phyloP scores from a whole-genome alignment of 1,139 yeast species.

The Kluyveromyces marxianus region DNA sequence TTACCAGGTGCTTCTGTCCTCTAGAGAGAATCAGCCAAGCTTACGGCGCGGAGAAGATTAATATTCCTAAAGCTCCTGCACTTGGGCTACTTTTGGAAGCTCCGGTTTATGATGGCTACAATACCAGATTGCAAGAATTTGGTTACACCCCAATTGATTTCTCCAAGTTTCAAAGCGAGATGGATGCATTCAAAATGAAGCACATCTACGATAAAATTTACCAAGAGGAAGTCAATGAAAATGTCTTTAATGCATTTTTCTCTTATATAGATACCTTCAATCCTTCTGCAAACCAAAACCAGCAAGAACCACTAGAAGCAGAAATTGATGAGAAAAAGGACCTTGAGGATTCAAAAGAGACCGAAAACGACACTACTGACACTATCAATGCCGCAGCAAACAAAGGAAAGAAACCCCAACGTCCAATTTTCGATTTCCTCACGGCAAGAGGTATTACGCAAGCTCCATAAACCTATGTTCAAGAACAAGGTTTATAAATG shows the following conservation, averaged over 20 bases:
- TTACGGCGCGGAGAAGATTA: slow-evolving; percentile 64
- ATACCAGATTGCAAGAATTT: slow-evolving; percentile 58
- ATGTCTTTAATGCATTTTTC: slow-evolving; percentile 82
- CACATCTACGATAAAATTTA: slow-evolving; percentile 89
- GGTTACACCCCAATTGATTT: slow-evolving; percentile 80
- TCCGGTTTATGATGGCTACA: slow-evolving; percentile 87
- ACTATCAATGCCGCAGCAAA: slow-evolving; percentile 3
- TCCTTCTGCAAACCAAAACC: slow-evolving; percentile 19
- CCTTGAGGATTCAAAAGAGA: not conserved
- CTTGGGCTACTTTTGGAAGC: slow-evolving; percentile 82
- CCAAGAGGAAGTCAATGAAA: slow-evolving; percentile 78
- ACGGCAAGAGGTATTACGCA: slow-evolving; percentile 50
- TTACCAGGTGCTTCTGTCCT: slow-evolving; percentile 83
- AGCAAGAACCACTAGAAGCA: slow-evolving; percentile 13
- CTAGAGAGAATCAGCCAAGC: slow-evolving; percentile 67
- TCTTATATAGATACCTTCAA: slow-evolving; percentile 75
- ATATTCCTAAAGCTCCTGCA: slow-evolving; percentile 97
- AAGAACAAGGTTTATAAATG: too few species aligned
- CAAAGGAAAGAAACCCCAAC: slow-evolving; percentile 21
- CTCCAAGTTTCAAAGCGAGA: slow-evolving; percentile 55
- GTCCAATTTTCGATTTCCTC: slow-evolving; percentile 62
- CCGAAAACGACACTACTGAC: not conserved
- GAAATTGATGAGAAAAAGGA: not conserved
- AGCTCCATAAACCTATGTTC: slow-evolving; percentile 11
- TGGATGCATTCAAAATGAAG: slow-evolving; percentile 81